Percentiles rank a stretch among this genome's conserved stretches.
Conservation (phyloP, 192 early-diverging fungal genomes). For the Diversispora epigaea region DNA sequence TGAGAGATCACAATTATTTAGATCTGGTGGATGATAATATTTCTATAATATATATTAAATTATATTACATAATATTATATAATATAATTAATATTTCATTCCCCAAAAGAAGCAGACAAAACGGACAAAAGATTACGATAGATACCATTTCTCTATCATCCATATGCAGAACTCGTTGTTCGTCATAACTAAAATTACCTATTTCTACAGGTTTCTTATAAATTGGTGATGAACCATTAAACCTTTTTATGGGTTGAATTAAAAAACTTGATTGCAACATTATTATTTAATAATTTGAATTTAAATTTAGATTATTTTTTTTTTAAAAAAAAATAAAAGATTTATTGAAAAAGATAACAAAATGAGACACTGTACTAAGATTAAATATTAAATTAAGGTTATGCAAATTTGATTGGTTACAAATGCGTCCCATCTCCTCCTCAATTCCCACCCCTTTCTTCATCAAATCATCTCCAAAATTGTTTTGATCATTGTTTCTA, state of each 20-base stretch:
- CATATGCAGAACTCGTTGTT: conserved; percentile 55
- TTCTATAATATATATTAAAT: conserved; percentile 38
- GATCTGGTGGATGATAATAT: conserved; percentile 56
- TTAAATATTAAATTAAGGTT: too few species aligned
- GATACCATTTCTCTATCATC: conserved; percentile 59
- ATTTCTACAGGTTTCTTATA: conserved; percentile 68
- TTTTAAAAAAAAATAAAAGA: too few species aligned
- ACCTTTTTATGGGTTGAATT: conserved; percentile 37
- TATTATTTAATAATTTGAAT: too few species aligned
- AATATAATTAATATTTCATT: conserved; percentile 21
- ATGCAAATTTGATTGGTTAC: too few species aligned
- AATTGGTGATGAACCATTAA: conserved; percentile 42
- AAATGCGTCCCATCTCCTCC: too few species aligned
- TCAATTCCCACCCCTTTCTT: too few species aligned
- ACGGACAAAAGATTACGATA: conserved; percentile 2
- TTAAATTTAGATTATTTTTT: too few species aligned
- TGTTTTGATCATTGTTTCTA: too few species aligned
- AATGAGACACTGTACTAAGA: too few species aligned
- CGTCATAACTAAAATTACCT: conserved; percentile 64
- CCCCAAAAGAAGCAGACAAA: conserved; percentile 43
- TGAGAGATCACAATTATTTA: conserved; percentile 51
- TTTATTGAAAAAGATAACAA: too few species aligned
- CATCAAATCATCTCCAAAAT: too few species aligned
- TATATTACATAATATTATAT: neutral
- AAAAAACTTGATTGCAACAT: conserved; percentile 28